Evolutionary conservation across 768 basidiomycete genomes (phyloP).

Genomic region (Serendipita sp.): DNA sequence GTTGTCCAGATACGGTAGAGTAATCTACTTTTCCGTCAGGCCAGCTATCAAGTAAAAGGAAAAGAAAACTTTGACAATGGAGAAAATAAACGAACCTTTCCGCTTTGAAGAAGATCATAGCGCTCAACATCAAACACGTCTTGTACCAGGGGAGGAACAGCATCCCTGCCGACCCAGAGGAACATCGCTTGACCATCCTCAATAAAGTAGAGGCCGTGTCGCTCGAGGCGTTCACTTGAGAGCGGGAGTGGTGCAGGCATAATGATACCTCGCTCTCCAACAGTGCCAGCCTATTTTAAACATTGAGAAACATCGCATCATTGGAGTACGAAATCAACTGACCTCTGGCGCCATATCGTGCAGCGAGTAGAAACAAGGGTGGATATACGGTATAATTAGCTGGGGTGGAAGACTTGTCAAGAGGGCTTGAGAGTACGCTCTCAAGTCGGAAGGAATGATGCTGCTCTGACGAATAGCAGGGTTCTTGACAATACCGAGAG

Average conservation of each 20-base stretch:
- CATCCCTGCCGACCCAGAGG: constrained; percentile 96
- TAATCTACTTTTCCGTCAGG: too few relatives aligned
- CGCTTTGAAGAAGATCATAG: constrained; percentile 81
- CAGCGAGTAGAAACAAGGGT: constrained; percentile 88
- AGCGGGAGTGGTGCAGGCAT: constrained; percentile 79
- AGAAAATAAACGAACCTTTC: constrained; percentile 55
- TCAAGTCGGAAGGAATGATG: constrained; percentile 90
- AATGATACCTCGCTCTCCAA: constrained; percentile 77
- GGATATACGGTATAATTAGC: constrained; percentile 80
- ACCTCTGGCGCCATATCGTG: constrained; percentile 95
- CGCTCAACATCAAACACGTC: constrained; percentile 86
- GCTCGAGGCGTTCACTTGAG: constrained; percentile 87
- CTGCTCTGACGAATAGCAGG: constrained; percentile 92
- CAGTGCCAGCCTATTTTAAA: constrained; percentile 60
- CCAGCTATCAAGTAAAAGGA: background rate
- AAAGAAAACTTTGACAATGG: background rate
- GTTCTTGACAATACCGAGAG: constrained; percentile 87
- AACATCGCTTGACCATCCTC: constrained; percentile 98
- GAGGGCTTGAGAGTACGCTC: constrained; percentile 87
- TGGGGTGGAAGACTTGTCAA: constrained; percentile 86
- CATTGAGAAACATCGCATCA: constrained; percentile 1
- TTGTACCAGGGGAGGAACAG: constrained; percentile 85
- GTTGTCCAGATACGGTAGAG: constrained; percentile 82
- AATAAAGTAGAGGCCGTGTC: constrained; percentile 91
- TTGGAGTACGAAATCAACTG: constrained; percentile 14